phyloP scores from a whole-genome alignment of 2,329 filamentous ascomycete genomes.

The Aspergillus amoenus region DNA sequence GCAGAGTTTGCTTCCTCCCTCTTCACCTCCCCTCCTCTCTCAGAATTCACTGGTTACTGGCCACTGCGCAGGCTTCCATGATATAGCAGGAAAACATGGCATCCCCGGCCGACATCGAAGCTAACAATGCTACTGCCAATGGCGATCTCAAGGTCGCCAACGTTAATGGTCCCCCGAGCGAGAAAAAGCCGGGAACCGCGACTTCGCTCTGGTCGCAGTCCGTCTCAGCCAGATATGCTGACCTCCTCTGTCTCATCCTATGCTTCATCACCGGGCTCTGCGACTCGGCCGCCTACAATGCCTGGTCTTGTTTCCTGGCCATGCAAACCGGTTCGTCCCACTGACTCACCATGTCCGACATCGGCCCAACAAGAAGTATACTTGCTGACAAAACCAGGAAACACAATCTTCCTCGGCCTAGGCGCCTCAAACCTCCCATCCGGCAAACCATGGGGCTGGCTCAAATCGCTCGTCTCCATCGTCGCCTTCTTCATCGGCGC shows the following conservation, averaged over 20 bases:
- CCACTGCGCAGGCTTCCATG: not conserved
- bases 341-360: constrained; percentile 11
- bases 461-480: constrained; percentile 47
- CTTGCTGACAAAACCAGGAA: constrained; percentile 31
- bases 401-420: constrained; percentile 49
- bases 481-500: constrained; percentile 43
- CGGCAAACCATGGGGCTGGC: constrained; percentile 43
- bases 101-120: not conserved
- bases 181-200: not conserved
- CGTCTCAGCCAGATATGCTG: constrained; percentile 33
- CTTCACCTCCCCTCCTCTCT: not conserved
- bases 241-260: constrained; percentile 40
- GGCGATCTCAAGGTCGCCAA: not conserved
- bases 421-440: constrained; percentile 42
- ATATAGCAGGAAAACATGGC: not conserved
- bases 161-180: not conserved
- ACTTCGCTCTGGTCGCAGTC: constrained; percentile 29
- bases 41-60: not conserved
- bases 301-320: constrained; percentile 48
- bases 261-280: constrained; percentile 45
- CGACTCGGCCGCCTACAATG: constrained; percentile 47
- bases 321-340: constrained; percentile 45
- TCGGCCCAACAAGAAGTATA: not conserved
- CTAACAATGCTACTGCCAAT: not conserved
- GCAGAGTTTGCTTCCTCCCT: not conserved